These are phyloP conservation scores for Cryptosporidium tyzzeri DNA, from an alignment of 169 alveolate species.

Conservation along the genomic window DNA sequence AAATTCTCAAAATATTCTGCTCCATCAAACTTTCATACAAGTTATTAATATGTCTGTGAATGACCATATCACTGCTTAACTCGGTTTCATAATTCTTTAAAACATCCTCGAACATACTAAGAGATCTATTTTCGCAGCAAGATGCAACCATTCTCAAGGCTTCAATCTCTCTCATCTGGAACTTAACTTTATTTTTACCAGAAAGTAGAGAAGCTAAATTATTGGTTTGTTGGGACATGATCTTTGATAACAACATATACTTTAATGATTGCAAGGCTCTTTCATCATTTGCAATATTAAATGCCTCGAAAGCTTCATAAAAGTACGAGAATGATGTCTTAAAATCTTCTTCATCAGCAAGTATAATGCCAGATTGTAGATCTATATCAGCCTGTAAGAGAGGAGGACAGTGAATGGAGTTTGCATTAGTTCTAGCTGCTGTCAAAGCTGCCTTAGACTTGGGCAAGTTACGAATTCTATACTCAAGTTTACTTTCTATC, in stretches of 20 bases:
- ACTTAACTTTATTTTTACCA: conserved; percentile 87
- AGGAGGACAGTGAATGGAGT: conserved; percentile 95
- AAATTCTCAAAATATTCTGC: conserved; percentile 88
- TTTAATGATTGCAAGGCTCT: conserved; percentile 88
- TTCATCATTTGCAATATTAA: conserved; percentile 87
- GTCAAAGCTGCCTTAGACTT: conserved; percentile 95
- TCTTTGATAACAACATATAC: conserved; percentile 92
- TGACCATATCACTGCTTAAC: conserved; percentile 86
- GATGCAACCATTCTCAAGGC: conserved; percentile 89
- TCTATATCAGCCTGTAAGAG: conserved; percentile 95
- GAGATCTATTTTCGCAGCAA: conserved; percentile 89
- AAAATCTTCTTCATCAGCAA: conserved; percentile 88
- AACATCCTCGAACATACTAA: conserved; percentile 88
- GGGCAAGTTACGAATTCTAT: conserved; percentile 91
- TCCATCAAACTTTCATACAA: conserved; percentile 90
- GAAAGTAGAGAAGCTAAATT: conserved; percentile 82
- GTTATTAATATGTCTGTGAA: conserved; percentile 87
- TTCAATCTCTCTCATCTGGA: conserved; percentile 89
- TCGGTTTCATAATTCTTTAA: conserved; percentile 85
- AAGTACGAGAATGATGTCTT: conserved; percentile 95
- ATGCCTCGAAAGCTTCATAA: conserved; percentile 96
- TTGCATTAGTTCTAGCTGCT: conserved; percentile 93
- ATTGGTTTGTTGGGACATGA: conserved; percentile 89
- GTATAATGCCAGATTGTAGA: conserved; percentile 88
- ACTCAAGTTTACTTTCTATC: conserved; percentile 91